phyloP scores from a whole-genome alignment of 225 moss, liverwort and hornwort genomes.

The Physcomitrellopsis africana region DNA sequence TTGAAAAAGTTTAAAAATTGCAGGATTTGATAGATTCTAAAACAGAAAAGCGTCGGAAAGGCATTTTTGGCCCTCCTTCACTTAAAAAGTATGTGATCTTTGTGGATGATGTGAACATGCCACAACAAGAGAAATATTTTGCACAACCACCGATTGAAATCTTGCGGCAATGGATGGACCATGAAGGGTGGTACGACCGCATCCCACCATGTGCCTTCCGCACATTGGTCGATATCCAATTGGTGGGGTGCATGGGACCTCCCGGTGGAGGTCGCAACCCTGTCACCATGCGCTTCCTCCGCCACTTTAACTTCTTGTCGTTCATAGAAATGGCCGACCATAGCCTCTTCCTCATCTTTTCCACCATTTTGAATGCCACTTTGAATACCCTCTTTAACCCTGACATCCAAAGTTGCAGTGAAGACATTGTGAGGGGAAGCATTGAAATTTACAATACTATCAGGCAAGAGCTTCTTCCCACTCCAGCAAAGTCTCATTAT shows the following conservation, averaged over 20 bases:
- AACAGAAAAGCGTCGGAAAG: constrained; percentile 79
- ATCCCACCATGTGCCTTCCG: constrained; percentile 88
- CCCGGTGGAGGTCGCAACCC: constrained; percentile 86
- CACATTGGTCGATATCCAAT: constrained; percentile 87
- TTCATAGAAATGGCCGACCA: constrained; percentile 84
- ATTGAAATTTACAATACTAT: constrained; percentile 87
- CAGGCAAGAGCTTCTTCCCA: constrained; percentile 83
- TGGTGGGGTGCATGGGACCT: constrained; percentile 91
- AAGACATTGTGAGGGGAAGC: constrained; percentile 70
- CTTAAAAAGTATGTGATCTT: constrained; percentile 91
- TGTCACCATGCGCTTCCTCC: constrained; percentile 82
- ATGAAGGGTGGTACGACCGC: constrained; percentile 89
- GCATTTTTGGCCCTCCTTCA: constrained; percentile 77
- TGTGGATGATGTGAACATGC: constrained; percentile 96
- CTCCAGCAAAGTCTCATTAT: constrained; percentile 88
- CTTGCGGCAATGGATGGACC: constrained; percentile 96
- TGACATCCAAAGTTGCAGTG: constrained; percentile 57
- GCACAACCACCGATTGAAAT: constrained; percentile 97
- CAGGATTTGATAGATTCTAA: constrained; percentile 91
- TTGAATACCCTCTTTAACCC: constrained; percentile 54
- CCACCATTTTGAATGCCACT: constrained; percentile 76
- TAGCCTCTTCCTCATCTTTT: constrained; percentile 72
- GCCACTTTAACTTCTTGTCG: constrained; percentile 82
- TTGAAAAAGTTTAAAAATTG: too few species aligned
- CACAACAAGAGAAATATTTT: constrained; percentile 90